Conservation (phyloP, 257 asterid species). For the Ajuga chamaepitys region DNA sequence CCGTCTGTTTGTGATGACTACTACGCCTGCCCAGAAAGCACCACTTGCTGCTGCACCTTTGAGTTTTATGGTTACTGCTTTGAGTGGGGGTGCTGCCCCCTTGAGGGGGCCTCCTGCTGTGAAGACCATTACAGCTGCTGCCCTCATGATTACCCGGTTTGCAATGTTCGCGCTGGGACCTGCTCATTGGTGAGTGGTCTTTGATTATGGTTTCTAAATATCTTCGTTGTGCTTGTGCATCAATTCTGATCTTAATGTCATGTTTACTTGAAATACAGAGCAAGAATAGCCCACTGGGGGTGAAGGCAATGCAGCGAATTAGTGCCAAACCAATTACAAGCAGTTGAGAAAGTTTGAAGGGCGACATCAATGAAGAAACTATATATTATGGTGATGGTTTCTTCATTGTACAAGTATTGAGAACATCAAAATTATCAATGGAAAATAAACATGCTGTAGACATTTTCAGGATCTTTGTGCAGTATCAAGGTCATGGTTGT, state of each 20-base stretch:
- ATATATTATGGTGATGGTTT: background rate
- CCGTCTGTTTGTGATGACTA: conserved; percentile 38
- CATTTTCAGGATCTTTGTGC: too few species aligned
- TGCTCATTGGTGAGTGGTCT: conserved; percentile 48
- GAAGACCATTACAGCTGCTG: conserved; percentile 77
- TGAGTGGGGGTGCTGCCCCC: conserved; percentile 89
- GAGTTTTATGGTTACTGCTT: conserved; percentile 35
- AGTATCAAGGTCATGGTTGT: too few species aligned
- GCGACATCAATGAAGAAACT: too few species aligned
- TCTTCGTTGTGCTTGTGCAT: background rate
- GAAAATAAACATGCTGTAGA: too few species aligned
- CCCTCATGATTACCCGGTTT: conserved; percentile 74
- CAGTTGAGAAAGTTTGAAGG: conserved; percentile 17
- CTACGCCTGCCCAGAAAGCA: conserved; percentile 44
- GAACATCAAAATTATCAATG: too few species aligned
- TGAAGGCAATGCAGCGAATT: conserved; percentile 35
- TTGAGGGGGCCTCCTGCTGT: conserved; percentile 71
- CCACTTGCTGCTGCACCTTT: conserved; percentile 68
- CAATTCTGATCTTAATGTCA: too few species aligned
- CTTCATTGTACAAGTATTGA: background rate
- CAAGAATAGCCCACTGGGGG: conserved; percentile 41
- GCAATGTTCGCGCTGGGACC: conserved; percentile 59
- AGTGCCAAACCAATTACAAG: conserved; percentile 35
- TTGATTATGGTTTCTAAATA: background rate
- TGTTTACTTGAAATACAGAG: conserved; percentile 22